A percentile compares a stretch with the other conserved stretches of the same genome.
phyloP scores from a whole-genome alignment of 164 flowering plant genomes.

The Litsea cubeba region DNA sequence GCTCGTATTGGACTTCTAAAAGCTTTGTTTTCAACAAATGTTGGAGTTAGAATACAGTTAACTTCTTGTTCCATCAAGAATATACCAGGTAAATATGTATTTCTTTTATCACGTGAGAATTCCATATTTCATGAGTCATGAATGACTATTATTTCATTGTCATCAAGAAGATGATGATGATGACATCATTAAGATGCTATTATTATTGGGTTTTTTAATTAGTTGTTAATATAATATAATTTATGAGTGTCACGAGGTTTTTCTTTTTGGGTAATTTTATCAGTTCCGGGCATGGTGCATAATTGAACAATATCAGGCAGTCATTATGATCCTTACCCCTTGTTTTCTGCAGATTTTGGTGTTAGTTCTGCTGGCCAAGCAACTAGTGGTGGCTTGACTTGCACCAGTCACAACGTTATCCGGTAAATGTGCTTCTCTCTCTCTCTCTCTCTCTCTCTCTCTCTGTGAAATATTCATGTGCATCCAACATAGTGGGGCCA shows the following conservation, averaged over 20 bases:
- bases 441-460: background rate
- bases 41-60: background rate
- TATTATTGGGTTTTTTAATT: background rate
- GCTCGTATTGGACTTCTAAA: background rate
- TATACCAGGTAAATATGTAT: conserved; percentile 5
- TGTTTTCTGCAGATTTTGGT: conserved; percentile 1
- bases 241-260: background rate
- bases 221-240: background rate
- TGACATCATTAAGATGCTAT: background rate
- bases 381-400: background rate
- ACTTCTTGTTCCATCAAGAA: background rate
- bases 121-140: background rate
- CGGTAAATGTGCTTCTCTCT: background rate
- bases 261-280: too few species aligned
- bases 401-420: background rate
- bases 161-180: background rate
- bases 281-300: background rate
- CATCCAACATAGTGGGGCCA: background rate
- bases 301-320: background rate
- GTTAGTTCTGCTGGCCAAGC: background rate
- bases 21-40: background rate
- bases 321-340: background rate
- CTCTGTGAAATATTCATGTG: too few species aligned
- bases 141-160: background rate
- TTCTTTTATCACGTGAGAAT: background rate